phyloP scores from a whole-genome alignment of 257 asterid genomes.

The Scutellaria barbata region DNA sequence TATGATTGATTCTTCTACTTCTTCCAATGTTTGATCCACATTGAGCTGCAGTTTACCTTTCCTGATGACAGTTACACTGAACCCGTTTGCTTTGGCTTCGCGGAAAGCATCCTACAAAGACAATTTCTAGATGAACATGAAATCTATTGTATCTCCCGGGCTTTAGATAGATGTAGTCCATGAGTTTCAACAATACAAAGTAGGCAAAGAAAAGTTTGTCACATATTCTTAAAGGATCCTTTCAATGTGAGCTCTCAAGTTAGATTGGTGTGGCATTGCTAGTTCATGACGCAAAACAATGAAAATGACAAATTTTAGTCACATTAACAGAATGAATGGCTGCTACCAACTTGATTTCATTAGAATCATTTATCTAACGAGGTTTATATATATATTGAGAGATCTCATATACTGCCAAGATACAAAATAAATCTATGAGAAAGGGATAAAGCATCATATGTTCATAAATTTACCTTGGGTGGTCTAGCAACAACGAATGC shows the following conservation, averaged over 20 bases:
- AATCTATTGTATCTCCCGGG: not conserved
- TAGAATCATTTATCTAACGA: not conserved
- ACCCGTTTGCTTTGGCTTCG: constrained; percentile 87
- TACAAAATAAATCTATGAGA: constrained; percentile 27
- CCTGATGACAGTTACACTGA: constrained; percentile 85
- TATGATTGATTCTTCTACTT: constrained; percentile 77
- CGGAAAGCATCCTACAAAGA: constrained; percentile 82
- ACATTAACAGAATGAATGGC: not conserved
- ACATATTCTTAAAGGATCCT: too few species aligned
- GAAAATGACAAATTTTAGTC: not conserved
- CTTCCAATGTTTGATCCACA: constrained; percentile 83
- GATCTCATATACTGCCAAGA: constrained; percentile 13
- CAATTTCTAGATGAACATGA: not conserved
- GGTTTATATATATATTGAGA: not conserved
- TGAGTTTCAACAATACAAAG: too few species aligned
- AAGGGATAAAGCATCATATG: constrained; percentile 19
- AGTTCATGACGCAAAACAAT: not conserved
- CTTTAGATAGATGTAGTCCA: not conserved
- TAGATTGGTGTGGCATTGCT: not conserved
- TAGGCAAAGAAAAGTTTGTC: too few species aligned
- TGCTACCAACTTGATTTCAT: not conserved
- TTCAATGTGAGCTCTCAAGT: not conserved
- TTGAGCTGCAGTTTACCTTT: constrained; percentile 83
- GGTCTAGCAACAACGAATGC: constrained; percentile 86
- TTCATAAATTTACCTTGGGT: constrained; percentile 74